A percentile compares a stretch with the other conserved stretches of the same genome.
phyloP scores from a whole-genome alignment of 208 protist species.

The Crithidia expoeki region DNA sequence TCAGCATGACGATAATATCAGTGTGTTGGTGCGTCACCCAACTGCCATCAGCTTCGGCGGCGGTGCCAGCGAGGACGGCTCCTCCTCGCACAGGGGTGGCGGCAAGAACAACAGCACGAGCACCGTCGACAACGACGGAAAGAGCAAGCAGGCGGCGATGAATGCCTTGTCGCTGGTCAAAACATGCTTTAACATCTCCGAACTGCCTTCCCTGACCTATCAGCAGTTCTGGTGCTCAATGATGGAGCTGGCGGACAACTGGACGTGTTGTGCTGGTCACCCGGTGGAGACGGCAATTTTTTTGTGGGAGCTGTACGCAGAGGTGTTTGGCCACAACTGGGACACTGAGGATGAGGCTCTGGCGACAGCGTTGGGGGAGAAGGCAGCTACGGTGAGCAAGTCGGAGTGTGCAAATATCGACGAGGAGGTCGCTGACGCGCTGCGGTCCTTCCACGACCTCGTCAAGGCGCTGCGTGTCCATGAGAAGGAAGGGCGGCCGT shows the following conservation, averaged over 20 bases:
- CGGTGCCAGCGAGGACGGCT: slow-evolving; percentile 5
- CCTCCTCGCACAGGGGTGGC: background rate
- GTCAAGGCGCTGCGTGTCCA: slow-evolving; percentile 42
- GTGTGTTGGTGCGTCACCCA: slow-evolving; percentile 19
- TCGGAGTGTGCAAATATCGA: slow-evolving; percentile 22
- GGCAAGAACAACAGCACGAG: background rate
- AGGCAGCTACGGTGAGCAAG: slow-evolving; percentile 24
- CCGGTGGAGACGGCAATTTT: slow-evolving; percentile 72
- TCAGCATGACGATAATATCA: slow-evolving; percentile 9
- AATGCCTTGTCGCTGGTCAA: slow-evolving; percentile 17
- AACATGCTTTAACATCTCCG: slow-evolving; percentile 29
- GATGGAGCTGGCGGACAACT: slow-evolving; percentile 89
- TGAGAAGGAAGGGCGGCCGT: slow-evolving; percentile 9
- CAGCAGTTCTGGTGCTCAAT: slow-evolving; percentile 87
- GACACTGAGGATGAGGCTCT: slow-evolving; percentile 66
- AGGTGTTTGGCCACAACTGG: slow-evolving; percentile 85
- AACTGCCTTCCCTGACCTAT: slow-evolving; percentile 75
- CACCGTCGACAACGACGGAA: background rate
- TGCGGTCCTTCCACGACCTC: slow-evolving; percentile 53
- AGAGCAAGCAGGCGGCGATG: background rate
- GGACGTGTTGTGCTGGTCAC: slow-evolving; percentile 73
- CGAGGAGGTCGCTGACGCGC: slow-evolving; percentile 33
- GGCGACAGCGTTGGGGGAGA: slow-evolving; percentile 37
- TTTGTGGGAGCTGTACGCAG: slow-evolving; percentile 80
- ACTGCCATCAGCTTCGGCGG: background rate